Percentiles rank a stretch among this genome's conserved stretches.
Conservation (phyloP, 2,329 filamentous ascomycete species). For the Fusarium veterinarium region DNA sequence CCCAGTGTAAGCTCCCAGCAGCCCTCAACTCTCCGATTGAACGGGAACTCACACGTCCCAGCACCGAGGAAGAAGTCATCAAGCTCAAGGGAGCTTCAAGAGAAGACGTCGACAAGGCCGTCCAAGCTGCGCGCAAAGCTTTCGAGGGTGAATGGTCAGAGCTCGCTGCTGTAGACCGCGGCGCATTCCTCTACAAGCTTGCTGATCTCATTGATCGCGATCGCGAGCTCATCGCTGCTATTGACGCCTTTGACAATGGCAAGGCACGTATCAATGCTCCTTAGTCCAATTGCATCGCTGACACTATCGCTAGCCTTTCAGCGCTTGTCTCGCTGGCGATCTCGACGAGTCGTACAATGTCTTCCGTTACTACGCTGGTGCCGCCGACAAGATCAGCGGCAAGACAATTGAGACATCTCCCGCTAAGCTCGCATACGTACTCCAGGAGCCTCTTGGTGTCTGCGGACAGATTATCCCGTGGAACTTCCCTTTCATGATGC, state of each 20-base stretch:
- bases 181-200: conserved; percentile 39
- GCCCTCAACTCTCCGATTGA: accelerated
- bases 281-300: background rate
- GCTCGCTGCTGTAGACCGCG: conserved; percentile 36
- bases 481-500: conserved; percentile 52
- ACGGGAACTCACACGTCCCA: background rate
- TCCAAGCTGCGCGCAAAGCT: conserved; percentile 38
- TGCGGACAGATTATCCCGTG: conserved; percentile 74
- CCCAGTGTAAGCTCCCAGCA: conserved; percentile 22
- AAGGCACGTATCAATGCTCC: conserved; percentile 13
- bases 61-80: conserved; percentile 40
- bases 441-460: conserved; percentile 76
- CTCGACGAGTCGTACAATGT: conserved; percentile 56
- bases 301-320: conserved; percentile 24
- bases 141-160: conserved; percentile 43
- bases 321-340: conserved; percentile 66
- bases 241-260: conserved; percentile 42
- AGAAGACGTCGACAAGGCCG: conserved; percentile 38
- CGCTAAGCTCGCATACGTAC: conserved; percentile 74
- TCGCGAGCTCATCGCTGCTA: conserved; percentile 41
- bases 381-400: conserved; percentile 76
- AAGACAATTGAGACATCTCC: conserved; percentile 74
- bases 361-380: conserved; percentile 75
- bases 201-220: conserved; percentile 39
- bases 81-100: conserved; percentile 36